These are phyloP conservation scores for Cladophialophora yegresii DNA, from an alignment of 2,329 filamentous ascomycete genomes.

Conservation along the genomic window DNA sequence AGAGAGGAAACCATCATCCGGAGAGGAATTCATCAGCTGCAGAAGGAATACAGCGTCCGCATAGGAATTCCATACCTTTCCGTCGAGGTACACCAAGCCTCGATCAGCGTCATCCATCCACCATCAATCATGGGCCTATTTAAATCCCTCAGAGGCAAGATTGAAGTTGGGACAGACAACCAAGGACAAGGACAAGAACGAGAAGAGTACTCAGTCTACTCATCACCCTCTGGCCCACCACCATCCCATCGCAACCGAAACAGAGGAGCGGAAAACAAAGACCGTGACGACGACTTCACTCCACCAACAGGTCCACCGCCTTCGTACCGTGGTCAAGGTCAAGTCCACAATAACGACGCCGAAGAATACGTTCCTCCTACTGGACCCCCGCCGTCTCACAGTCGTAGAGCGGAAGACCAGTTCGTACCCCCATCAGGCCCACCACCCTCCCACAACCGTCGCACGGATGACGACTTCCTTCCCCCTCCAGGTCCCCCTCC, in stretches of 20 bases:
- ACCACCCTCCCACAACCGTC: conserved; percentile 5
- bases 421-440: neutral
- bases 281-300: conserved; percentile 19
- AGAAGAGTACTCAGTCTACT: too few relatives aligned
- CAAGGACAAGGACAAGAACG: conserved; percentile 9
- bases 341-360: neutral
- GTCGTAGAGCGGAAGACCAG: too few relatives aligned
- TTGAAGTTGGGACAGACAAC: conserved; percentile 27
- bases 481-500: conserved; percentile 29
- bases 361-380: conserved; percentile 26
- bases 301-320: conserved; percentile 38
- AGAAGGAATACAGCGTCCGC: too few relatives aligned
- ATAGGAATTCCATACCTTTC: too few relatives aligned
- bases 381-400: conserved; percentile 21
- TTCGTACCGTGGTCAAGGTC: conserved; percentile 32
- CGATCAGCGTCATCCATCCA: too few relatives aligned
- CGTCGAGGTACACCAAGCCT: too few relatives aligned
- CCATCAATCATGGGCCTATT: conserved; percentile 30
- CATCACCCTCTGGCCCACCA: conserved; percentile 33
- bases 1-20: too few relatives aligned
- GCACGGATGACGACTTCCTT: conserved; percentile 11
- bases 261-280: neutral
- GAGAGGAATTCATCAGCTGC: too few relatives aligned
- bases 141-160: conserved; percentile 34
- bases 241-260: conserved; percentile 27